Conservation (phyloP, 495 filamentous ascomycete genomes). For the Aspergillus sparsus region DNA sequence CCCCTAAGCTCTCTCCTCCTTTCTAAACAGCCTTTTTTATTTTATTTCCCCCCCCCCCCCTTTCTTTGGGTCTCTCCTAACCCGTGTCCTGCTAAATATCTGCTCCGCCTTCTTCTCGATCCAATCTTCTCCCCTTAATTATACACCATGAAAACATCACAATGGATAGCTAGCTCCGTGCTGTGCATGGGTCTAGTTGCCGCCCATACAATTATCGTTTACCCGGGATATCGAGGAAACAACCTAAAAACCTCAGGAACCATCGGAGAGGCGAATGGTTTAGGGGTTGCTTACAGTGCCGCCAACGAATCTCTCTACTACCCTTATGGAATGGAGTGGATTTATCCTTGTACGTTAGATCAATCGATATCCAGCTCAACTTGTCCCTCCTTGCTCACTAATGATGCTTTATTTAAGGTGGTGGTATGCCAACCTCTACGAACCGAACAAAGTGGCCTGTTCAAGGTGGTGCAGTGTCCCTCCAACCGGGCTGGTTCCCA, state of each 20-base stretch:
- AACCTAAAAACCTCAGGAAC: conserved; percentile 79
- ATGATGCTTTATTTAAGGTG: conserved; percentile 57
- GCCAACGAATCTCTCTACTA: conserved; percentile 51
- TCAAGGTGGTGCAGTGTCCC: conserved; percentile 76
- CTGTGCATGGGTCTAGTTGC: conserved; percentile 54
- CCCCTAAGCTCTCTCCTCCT: background rate
- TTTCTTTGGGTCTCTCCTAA: background rate
- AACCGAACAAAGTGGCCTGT: conserved; percentile 95
- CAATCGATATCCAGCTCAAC: background rate
- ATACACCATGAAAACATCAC: conserved; percentile 40
- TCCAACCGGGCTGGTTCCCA: conserved; percentile 95
- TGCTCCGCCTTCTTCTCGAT: background rate
- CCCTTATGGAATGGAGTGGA: conserved; percentile 97
- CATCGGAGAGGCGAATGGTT: conserved; percentile 42
- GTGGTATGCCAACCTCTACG: conserved; percentile 72
- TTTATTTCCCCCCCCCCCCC: conserved; percentile 12
- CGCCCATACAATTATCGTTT: conserved; percentile 87
- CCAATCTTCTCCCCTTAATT: conserved; percentile 1
- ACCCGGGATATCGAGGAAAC: conserved; percentile 93
- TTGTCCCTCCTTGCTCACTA: conserved; percentile 1
- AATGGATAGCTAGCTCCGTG: conserved; percentile 53
- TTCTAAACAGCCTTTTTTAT: background rate
- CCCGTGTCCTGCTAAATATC: background rate
- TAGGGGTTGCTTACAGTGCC: conserved; percentile 45
- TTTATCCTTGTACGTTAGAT: conserved; percentile 82